These are phyloP conservation scores for Aurifilum marmelostoma DNA, from an alignment of 2,329 filamentous ascomycete genomes.

Conservation along the genomic window DNA sequence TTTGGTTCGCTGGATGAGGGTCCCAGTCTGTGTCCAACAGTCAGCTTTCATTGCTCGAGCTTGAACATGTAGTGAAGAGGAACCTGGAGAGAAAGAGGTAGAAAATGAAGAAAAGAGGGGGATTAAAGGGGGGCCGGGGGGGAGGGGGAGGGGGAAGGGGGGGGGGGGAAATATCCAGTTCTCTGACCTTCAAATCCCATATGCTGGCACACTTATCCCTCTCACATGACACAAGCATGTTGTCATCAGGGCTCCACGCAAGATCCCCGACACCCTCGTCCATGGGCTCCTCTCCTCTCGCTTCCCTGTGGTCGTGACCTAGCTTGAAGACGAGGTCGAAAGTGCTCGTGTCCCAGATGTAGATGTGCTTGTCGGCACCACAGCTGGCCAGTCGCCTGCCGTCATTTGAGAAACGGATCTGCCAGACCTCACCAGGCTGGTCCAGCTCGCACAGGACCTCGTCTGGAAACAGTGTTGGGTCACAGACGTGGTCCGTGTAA, in stretches of 20 bases:
- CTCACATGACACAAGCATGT: slow-evolving; percentile 81
- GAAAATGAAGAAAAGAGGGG: neutral
- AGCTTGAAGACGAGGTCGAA: slow-evolving; percentile 69
- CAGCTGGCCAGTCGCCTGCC: slow-evolving; percentile 82
- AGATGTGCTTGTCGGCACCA: slow-evolving; percentile 72
- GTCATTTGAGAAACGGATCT: slow-evolving; percentile 86
- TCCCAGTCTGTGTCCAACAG: slow-evolving; percentile 56
- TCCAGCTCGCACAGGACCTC: slow-evolving; percentile 72
- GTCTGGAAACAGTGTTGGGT: slow-evolving; percentile 77
- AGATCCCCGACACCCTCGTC: slow-evolving; percentile 74
- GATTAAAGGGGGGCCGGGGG: too few species aligned
- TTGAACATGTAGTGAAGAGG: neutral
- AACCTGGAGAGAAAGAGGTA: too few species aligned
- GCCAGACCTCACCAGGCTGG: slow-evolving; percentile 87
- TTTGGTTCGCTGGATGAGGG: slow-evolving; percentile 64
- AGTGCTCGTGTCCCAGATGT: slow-evolving; percentile 78
- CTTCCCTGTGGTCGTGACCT: slow-evolving; percentile 56
- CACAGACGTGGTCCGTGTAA: slow-evolving; percentile 86
- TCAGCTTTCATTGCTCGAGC: slow-evolving; percentile 2
- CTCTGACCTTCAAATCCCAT: slow-evolving; percentile 71
- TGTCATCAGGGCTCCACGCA: slow-evolving; percentile 91
- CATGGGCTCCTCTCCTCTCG: slow-evolving; percentile 11
- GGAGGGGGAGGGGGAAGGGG: neutral
- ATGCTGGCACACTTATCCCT: slow-evolving; percentile 73
- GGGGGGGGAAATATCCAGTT: neutral